A percentile compares a stretch with the other conserved stretches of the same genome.
These are phyloP conservation scores for Coemansia sp. DNA, from an alignment of 192 early-diverging fungal genomes.

Conservation along the genomic window DNA sequence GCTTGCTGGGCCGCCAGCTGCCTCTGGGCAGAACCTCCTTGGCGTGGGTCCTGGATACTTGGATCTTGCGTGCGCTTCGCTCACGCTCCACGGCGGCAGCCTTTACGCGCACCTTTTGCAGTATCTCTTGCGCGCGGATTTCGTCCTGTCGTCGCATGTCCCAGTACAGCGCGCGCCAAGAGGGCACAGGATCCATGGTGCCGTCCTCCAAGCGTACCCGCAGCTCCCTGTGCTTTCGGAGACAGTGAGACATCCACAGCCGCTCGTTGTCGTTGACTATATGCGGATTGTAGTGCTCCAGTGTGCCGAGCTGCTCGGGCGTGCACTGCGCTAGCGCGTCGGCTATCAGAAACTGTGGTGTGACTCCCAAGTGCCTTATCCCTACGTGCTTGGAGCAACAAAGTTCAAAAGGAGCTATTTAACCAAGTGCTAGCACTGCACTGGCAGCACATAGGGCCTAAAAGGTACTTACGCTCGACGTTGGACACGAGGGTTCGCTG, in stretches of 20 bases:
- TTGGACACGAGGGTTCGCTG: conserved; percentile 30
- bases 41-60: conserved; percentile 1
- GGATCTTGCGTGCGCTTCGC: conserved; percentile 29
- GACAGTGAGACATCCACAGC: conserved; percentile 30
- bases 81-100: conserved; percentile 24
- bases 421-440: too few relatives aligned
- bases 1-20: neutral
- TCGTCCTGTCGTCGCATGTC: conserved; percentile 34
- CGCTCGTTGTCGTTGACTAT: conserved; percentile 40
- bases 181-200: conserved; percentile 2
- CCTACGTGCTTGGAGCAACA: neutral
- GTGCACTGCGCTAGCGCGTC: conserved; percentile 37
- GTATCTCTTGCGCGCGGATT: conserved; percentile 29
- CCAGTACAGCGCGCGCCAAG: conserved; percentile 36
- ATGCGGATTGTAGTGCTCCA: conserved; percentile 44
- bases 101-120: conserved; percentile 30
- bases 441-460: neutral
- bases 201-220: conserved; percentile 12
- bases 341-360: conserved; percentile 34
- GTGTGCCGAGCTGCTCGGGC: conserved; percentile 34
- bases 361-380: conserved; percentile 24
- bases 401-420: neutral
- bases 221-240: conserved; percentile 15
- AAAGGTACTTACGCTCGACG: conserved; percentile 18
- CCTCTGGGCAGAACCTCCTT: neutral